phyloP scores from a whole-genome alignment of 208 protist species.

The Leishmania arabica region DNA sequence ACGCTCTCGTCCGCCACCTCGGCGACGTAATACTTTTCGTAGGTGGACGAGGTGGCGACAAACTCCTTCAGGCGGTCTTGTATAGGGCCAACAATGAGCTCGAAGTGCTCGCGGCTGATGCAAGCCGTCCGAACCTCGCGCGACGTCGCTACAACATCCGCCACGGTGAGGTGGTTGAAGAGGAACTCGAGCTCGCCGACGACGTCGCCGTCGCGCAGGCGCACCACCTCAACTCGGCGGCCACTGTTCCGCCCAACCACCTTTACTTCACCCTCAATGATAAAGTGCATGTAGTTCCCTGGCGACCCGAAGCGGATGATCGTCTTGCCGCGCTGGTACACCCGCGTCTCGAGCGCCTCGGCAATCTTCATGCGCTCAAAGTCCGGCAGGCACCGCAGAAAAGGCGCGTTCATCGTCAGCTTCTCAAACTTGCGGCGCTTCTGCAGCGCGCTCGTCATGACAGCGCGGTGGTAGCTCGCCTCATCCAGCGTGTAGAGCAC shows the following conservation, averaged over 20 bases:
- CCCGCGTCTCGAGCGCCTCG: constrained; percentile 72
- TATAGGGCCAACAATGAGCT: constrained; percentile 85
- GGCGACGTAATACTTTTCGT: constrained; percentile 67
- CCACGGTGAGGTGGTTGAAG: constrained; percentile 80
- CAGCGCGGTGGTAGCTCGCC: constrained; percentile 77
- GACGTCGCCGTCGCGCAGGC: constrained; percentile 65
- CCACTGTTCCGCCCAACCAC: constrained; percentile 76
- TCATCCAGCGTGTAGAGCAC: constrained; percentile 85
- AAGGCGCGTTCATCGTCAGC: constrained; percentile 65
- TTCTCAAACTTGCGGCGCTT: constrained; percentile 72
- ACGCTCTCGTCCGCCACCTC: constrained; percentile 65
- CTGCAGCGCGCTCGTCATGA: constrained; percentile 69
- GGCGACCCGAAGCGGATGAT: constrained; percentile 74
- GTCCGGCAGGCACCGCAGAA: constrained; percentile 76
- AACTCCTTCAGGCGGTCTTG: constrained; percentile 84
- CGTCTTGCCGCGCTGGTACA: constrained; percentile 63
- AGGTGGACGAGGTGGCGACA: constrained; percentile 58
- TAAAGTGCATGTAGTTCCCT: constrained; percentile 78
- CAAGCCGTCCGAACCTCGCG: constrained; percentile 55
- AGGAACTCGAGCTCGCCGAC: constrained; percentile 93
- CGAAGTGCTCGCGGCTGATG: constrained; percentile 88
- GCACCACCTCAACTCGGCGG: constrained; percentile 65
- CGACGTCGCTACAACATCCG: constrained; percentile 82
- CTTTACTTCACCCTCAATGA: constrained; percentile 78
- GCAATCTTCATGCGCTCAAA: constrained; percentile 88